Conservation (phyloP, 306 rosid genomes). For the Aeschynomene evenia region DNA sequence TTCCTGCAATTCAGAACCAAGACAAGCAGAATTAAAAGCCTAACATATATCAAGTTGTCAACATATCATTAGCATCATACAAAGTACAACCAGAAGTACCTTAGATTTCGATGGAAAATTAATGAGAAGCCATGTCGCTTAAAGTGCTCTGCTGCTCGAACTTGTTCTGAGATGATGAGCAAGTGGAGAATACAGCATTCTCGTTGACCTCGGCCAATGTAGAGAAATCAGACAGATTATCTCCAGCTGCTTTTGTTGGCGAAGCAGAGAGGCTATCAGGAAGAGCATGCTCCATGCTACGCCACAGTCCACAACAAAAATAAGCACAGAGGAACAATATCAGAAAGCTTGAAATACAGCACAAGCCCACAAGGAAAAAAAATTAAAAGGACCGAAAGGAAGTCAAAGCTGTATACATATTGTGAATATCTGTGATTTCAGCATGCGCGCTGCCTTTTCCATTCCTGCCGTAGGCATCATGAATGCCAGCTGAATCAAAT, state of each 20-base stretch:
- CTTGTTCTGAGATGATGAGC: conserved; percentile 29
- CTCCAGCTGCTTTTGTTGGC: conserved; percentile 48
- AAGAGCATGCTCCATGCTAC: conserved; percentile 61
- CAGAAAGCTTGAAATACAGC: neutral
- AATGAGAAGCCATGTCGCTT: conserved; percentile 38
- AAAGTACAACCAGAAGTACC: conserved; percentile 32
- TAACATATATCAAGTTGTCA: conserved; percentile 18
- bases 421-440: conserved; percentile 30
- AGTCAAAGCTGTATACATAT: conserved; percentile 34
- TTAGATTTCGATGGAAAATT: conserved; percentile 31
- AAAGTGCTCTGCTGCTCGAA: conserved; percentile 24
- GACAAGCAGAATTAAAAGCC: conserved; percentile 35
- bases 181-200: conserved; percentile 9
- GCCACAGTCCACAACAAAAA: neutral
- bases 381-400: neutral
- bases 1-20: conserved; percentile 54
- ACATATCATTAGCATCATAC: neutral
- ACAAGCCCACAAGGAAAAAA: neutral
- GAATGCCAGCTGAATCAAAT: conserved; percentile 24
- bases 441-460: conserved; percentile 18
- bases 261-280: conserved; percentile 68
- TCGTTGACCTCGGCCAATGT: conserved; percentile 29
- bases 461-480: conserved; percentile 23
- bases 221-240: conserved; percentile 31
- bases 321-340: neutral